These are phyloP conservation scores for Kwoniella europaea DNA, from an alignment of 768 basidiomycete species.

Conservation along the genomic window DNA sequence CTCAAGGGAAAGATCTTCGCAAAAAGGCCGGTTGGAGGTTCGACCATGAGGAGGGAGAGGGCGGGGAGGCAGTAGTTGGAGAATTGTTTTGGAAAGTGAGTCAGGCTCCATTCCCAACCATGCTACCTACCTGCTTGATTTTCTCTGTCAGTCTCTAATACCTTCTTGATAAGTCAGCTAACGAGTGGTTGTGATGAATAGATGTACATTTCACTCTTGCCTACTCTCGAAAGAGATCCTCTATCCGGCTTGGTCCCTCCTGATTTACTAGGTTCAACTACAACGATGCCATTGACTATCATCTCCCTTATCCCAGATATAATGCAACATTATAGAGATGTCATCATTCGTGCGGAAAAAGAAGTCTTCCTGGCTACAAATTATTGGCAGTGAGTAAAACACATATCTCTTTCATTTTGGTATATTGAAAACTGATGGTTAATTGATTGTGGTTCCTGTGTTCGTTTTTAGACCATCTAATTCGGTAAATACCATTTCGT, in stretches of 20 bases:
- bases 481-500: constrained; percentile 63
- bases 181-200: too few relatives aligned
- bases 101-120: background rate
- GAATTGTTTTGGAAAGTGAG: constrained; percentile 69
- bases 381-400: constrained; percentile 63
- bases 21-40: constrained; percentile 56
- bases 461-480: constrained; percentile 63
- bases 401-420: too few relatives aligned
- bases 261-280: constrained; percentile 67
- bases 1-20: constrained; percentile 39
- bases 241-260: constrained; percentile 68
- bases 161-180: too few relatives aligned
- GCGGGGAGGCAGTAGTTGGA: constrained; percentile 64
- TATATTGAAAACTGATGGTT: too few relatives aligned
- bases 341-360: constrained; percentile 67
- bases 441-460: background rate
- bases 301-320: constrained; percentile 74
- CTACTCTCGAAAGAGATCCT: constrained; percentile 66
- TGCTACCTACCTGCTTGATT: background rate
- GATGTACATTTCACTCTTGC: constrained; percentile 70
- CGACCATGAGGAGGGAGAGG: constrained; percentile 47
- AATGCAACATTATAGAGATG: constrained; percentile 70
- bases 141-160: too few relatives aligned
- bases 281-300: constrained; percentile 69
- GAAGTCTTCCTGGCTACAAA: constrained; percentile 75